phyloP scores from a whole-genome alignment of 1,139 yeast genomes.

The Lodderomyces oxycetoniae region DNA sequence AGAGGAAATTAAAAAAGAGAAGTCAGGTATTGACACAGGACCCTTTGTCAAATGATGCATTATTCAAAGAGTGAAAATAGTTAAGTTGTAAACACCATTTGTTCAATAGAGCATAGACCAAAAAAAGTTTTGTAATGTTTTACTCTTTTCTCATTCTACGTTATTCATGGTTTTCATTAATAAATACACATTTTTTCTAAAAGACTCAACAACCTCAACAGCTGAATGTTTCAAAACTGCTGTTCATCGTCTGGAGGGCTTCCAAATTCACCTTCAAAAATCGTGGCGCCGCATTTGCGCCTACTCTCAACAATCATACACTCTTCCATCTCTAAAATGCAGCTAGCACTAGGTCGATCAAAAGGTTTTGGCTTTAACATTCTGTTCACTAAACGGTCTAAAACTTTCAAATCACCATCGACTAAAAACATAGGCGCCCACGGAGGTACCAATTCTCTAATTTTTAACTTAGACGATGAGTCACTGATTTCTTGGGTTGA shows the following conservation, averaged over 20 bases:
- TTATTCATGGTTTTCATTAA: background rate
- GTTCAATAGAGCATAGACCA: too few relatives aligned
- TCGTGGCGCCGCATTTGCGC: slow-evolving; percentile 90
- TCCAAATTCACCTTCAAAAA: slow-evolving; percentile 95
- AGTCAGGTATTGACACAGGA: slow-evolving; percentile 72
- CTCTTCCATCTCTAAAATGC: slow-evolving; percentile 65
- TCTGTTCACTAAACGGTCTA: slow-evolving; percentile 78
- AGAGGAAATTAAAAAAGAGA: slow-evolving; percentile 71
- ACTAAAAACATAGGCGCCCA: slow-evolving; percentile 87
- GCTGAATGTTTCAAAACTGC: background rate
- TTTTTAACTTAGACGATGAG: background rate
- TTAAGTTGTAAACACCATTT: too few relatives aligned
- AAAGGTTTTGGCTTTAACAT: slow-evolving; percentile 89
- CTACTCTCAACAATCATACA: slow-evolving; percentile 74
- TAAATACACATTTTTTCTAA: too few relatives aligned
- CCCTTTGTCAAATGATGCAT: slow-evolving; percentile 76
- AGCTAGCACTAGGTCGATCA: slow-evolving; percentile 73
- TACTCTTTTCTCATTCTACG: background rate
- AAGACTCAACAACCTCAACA: too few relatives aligned
- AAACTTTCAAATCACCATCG: slow-evolving; percentile 60
- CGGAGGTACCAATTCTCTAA: slow-evolving; percentile 45
- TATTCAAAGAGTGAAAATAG: slow-evolving; percentile 45
- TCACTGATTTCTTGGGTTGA: too few relatives aligned
- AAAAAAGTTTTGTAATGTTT: too few relatives aligned
- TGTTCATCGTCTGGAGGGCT: slow-evolving; percentile 13